Base-by-base conservation (phyloP, 2,329 filamentous ascomycete species). In the Bipolaris cookei region DNA sequence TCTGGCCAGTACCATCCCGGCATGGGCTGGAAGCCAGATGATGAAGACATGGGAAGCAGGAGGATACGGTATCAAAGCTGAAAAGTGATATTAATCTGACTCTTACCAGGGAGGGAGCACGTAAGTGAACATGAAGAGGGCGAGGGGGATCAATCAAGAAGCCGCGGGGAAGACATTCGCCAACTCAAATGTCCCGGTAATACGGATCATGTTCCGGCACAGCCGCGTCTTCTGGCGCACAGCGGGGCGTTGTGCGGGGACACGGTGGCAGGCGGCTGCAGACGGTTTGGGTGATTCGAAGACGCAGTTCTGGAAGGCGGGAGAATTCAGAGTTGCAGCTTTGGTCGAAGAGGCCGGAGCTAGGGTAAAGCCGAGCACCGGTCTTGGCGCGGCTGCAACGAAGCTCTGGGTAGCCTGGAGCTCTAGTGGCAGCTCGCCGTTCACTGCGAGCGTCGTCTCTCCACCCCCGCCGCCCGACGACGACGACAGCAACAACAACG, bases 1-100 rank as follows among this genome's bases (percentile, higher is more conserved):
- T 80, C 74, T 39, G 80, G 79, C 76, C 81, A 82, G 44, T 76
- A 73, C 80, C 81, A 83, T 59, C 74, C 76, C 23, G 75, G 79
- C 68, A 68, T 73, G 50, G 65, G 65, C 63, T 76, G 73, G 65
- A 67, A 78, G 46, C 71, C 74, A 18, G 73, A 74, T 14, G 78
- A 77, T 39, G 78, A 75, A 53, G 79, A 74, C 80, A 81, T 82
- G 28, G 18, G 55, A 44, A 20, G 35, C 18, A 51, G 34, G 23
- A 42, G 46, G 28, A 30, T 43, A 37, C 21, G 10, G 25, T 50
- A 41, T 39, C 16, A 44, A 55, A 34, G 20, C n/a, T 35, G 52
- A 37, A 45, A 47, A 54, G 43, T 59, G 25, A 44, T 38, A 58
- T 69, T 62, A 66, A 64, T 65, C 48, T 55, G 57, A 58, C 28